These are phyloP conservation scores for Scheffersomyces amazonensis DNA, from an alignment of 805 yeast species.

Conservation along the genomic window DNA sequence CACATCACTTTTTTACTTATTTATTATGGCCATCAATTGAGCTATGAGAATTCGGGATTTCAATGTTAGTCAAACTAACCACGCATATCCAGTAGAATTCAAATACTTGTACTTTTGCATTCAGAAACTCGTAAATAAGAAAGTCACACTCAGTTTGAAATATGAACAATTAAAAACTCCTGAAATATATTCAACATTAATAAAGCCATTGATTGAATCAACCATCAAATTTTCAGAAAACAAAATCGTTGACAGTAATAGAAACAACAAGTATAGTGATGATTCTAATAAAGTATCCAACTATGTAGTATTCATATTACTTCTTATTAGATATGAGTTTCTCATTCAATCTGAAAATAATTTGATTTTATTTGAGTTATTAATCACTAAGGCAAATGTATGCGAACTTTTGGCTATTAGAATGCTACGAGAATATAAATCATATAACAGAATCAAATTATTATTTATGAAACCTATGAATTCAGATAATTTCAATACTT, in stretches of 20 bases:
- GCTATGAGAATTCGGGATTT: too few species aligned
- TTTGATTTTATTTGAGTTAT: slow-evolving; percentile 32
- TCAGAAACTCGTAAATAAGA: slow-evolving; percentile 40
- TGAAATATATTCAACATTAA: slow-evolving; percentile 44
- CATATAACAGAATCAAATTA: slow-evolving; percentile 41
- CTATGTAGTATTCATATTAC: slow-evolving; percentile 27
- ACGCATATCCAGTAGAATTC: slow-evolving; percentile 27
- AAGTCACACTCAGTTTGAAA: slow-evolving; percentile 43
- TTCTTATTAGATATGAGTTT: slow-evolving; percentile 36
- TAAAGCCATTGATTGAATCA: slow-evolving; percentile 44
- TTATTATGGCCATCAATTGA: too few species aligned
- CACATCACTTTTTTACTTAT: too few species aligned
- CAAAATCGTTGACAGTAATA: slow-evolving; percentile 23
- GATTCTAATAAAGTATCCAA: slow-evolving; percentile 16
- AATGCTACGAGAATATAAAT: slow-evolving; percentile 44
- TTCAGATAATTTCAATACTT: slow-evolving; percentile 40
- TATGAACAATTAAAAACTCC: slow-evolving; percentile 52
- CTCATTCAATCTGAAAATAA: slow-evolving; percentile 38
- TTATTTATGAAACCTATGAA: slow-evolving; percentile 47
- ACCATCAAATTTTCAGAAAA: slow-evolving; percentile 38
- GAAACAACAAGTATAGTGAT: slow-evolving; percentile 3
- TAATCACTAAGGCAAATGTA: slow-evolving; percentile 44
- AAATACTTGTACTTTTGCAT: slow-evolving; percentile 37
- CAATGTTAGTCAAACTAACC: too few species aligned
- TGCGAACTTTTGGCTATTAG: slow-evolving; percentile 54